Conservation (phyloP, 345 rosid species). For the Euclidium syriacum region DNA sequence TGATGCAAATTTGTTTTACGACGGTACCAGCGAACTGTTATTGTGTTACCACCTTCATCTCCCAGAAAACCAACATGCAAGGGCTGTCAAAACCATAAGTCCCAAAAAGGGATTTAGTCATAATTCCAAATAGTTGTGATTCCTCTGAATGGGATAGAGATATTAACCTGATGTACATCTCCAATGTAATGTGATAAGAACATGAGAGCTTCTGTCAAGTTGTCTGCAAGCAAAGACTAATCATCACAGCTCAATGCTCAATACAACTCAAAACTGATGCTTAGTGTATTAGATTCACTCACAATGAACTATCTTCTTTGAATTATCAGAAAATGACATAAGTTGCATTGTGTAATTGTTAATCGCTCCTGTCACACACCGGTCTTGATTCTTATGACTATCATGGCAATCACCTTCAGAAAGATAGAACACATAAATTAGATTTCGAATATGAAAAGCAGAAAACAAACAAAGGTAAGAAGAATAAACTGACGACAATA, state of each 20-base stretch:
- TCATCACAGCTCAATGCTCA: background rate
- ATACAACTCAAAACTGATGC: background rate
- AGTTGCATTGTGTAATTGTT: constrained; percentile 79
- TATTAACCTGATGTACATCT: constrained; percentile 90
- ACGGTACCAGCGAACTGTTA: constrained; percentile 75
- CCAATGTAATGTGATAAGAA: constrained; percentile 84
- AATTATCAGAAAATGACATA: constrained; percentile 37
- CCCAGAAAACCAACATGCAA: constrained; percentile 89
- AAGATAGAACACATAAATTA: constrained; percentile 5
- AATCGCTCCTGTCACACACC: constrained; percentile 88
- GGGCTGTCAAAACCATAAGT: too few relatives aligned
- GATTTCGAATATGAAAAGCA: background rate
- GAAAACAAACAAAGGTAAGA: background rate
- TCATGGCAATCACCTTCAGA: constrained; percentile 89
- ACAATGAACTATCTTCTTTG: constrained; percentile 39
- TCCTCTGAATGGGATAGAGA: background rate
- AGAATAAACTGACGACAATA: constrained; percentile 61
- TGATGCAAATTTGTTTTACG: constrained; percentile 91
- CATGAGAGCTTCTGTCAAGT: constrained; percentile 88
- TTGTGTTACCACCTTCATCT: constrained; percentile 88
- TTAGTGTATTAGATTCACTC: constrained; percentile 26
- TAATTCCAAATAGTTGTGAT: too few relatives aligned
- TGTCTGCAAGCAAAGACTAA: constrained; percentile 46
- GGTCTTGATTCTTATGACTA: constrained; percentile 45
- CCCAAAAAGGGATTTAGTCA: too few relatives aligned